Evolutionary conservation across 768 basidiomycete species (phyloP).

Genomic region (Porphyrellus cyaneotinctus): DNA sequence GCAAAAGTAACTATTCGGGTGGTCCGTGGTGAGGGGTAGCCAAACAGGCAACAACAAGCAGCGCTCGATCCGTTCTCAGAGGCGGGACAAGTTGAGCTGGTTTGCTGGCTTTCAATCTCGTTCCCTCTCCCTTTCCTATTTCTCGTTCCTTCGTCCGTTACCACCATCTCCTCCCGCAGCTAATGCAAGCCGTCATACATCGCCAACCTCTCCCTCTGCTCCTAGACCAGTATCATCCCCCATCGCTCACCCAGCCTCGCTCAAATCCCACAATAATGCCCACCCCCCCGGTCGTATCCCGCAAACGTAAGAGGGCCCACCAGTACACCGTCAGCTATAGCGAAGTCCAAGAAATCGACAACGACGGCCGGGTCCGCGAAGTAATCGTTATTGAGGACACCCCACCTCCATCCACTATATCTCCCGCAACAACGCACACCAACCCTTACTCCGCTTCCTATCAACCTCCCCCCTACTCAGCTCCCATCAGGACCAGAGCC

Average conservation of each 20-base stretch:
- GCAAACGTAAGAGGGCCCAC: slow-evolving; percentile 80
- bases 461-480: slow-evolving; percentile 71
- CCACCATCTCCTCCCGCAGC: slow-evolving; percentile 54
- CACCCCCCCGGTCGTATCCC: slow-evolving; percentile 66
- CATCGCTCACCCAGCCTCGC: slow-evolving; percentile 44
- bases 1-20: neutral
- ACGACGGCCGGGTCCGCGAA: slow-evolving; percentile 69
- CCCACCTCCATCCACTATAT: slow-evolving; percentile 71
- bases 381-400: slow-evolving; percentile 94
- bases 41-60: slow-evolving; percentile 30
- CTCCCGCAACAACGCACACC: slow-evolving; percentile 67
- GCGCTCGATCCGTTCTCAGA: slow-evolving; percentile 33
- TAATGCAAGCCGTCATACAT: slow-evolving; percentile 68
- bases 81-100: slow-evolving; percentile 29
- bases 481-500: slow-evolving; percentile 79
- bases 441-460: slow-evolving; percentile 73
- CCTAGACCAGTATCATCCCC: slow-evolving; percentile 63
- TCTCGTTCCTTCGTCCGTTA: slow-evolving; percentile 14
- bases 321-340: slow-evolving; percentile 83
- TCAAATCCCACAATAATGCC: slow-evolving; percentile 59
- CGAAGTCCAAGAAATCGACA: slow-evolving; percentile 84
- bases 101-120: slow-evolving; percentile 37
- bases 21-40: slow-evolving; percentile 15
- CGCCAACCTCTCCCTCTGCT: slow-evolving; percentile 60
- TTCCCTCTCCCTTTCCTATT: slow-evolving; percentile 15